Percentiles rank a stretch among this genome's conserved stretches.
phyloP scores from a whole-genome alignment of 177 flowering plant species.

The Telopea speciosissima region DNA sequence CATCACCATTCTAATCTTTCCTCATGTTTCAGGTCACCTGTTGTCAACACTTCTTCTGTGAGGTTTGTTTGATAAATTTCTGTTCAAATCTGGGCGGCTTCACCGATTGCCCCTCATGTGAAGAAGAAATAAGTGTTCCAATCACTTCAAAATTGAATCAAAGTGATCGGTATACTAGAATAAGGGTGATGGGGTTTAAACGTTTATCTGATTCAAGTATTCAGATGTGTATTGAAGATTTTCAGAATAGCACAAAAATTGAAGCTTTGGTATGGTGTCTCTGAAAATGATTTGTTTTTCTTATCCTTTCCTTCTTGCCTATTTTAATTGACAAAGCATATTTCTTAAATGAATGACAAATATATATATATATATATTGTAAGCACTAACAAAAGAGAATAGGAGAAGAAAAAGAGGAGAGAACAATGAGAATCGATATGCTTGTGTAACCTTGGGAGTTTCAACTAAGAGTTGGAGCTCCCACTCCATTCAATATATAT shows the following conservation, averaged over 20 bases:
- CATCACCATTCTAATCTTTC: neutral
- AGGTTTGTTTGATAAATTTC: slow-evolving; percentile 59
- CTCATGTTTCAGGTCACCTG: slow-evolving; percentile 58
- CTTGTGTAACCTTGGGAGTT: too few relatives aligned
- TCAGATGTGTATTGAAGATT: slow-evolving; percentile 56
- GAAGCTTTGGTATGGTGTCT: slow-evolving; percentile 79
- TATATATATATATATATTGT: too few relatives aligned
- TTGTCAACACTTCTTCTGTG: slow-evolving; percentile 82
- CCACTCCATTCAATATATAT: too few relatives aligned
- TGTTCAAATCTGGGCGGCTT: slow-evolving; percentile 43
- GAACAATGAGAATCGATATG: too few relatives aligned
- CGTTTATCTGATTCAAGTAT: slow-evolving; percentile 73
- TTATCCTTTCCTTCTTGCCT: neutral
- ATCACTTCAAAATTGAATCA: slow-evolving; percentile 33
- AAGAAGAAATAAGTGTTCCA: too few relatives aligned
- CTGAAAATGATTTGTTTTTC: slow-evolving; percentile 1
- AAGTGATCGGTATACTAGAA: slow-evolving; percentile 29
- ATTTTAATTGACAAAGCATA: neutral
- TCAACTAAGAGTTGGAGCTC: too few relatives aligned
- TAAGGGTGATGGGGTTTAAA: slow-evolving; percentile 60
- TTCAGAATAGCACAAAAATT: slow-evolving; percentile 93
- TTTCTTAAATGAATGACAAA: too few relatives aligned
- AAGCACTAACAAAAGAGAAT: too few relatives aligned
- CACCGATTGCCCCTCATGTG: slow-evolving; percentile 90
- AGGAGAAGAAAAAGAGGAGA: too few relatives aligned